A percentile compares a stretch with the other conserved stretches of the same genome.
Conservation (phyloP, 139 green algal species). For the Parachlorella kessleri region DNA sequence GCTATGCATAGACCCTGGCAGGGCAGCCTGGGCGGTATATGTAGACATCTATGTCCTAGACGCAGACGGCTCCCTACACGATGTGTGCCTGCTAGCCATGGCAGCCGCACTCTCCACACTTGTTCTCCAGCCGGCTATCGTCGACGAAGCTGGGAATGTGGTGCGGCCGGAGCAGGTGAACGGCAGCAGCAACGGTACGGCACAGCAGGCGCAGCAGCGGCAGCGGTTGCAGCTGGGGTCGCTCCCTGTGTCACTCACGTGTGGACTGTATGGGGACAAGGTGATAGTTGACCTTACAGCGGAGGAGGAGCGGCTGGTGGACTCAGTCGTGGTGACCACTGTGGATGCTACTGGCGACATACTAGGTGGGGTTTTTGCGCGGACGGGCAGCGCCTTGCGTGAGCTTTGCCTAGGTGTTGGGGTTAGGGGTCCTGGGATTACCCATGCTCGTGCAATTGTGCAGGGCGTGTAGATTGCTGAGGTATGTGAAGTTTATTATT, state of each 20-base stretch:
- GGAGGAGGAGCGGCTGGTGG: constrained; percentile 70
- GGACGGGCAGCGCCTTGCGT: too few relatives aligned
- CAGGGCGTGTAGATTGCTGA: too few relatives aligned
- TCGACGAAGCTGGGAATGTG: constrained; percentile 55
- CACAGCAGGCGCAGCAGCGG: neutral
- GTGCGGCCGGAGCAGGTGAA: neutral
- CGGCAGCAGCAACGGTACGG: constrained; percentile 3
- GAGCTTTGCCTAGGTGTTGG: too few relatives aligned
- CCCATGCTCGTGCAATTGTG: too few relatives aligned
- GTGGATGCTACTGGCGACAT: too few relatives aligned
- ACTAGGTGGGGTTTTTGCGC: too few relatives aligned
- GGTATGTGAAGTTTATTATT: too few relatives aligned
- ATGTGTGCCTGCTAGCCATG: constrained; percentile 67
- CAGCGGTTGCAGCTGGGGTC: constrained; percentile 20
- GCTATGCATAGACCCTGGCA: constrained; percentile 68
- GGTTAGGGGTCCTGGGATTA: too few relatives aligned
- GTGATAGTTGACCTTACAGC: constrained; percentile 68
- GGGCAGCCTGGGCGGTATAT: constrained; percentile 60
- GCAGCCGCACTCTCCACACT: constrained; percentile 58
- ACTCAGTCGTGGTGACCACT: constrained; percentile 46
- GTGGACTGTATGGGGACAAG: constrained; percentile 45
- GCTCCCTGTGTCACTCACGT: constrained; percentile 51
- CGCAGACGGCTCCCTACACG: constrained; percentile 66
- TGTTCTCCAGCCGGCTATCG: constrained; percentile 38
- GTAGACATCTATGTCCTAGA: constrained; percentile 81